Base-by-base conservation (phyloP, 2,329 filamentous ascomycete species). In the Arthrobotrys entomopaga region DNA sequence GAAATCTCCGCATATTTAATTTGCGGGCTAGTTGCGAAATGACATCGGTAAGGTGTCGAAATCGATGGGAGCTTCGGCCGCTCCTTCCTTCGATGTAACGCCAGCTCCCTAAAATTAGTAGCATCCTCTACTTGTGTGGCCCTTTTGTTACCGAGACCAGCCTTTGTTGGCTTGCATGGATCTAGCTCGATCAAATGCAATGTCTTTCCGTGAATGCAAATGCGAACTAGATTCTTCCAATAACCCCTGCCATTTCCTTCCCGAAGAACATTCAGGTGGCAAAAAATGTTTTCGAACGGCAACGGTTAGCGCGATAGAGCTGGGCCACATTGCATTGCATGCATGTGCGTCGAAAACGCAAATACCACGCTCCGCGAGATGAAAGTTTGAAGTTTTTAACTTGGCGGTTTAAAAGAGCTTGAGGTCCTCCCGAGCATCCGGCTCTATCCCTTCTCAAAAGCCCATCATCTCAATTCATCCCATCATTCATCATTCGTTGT, bases 81-180 rank as follows among this genome's bases (percentile, higher is more conserved):
- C 43, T 53, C 63, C 63, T 67, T 56, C 65, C 65, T 50, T 34
- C 65, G 56, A 69, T 69, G 65, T 69, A 69, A 69, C 65, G 56
- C 56, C 48, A 69, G 40, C 1, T 38, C 34, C 57, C 64, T 57
- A 69, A 69, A 69, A 59, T 69, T 69, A 69, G 65, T 38, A 69
- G 11, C 42, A 50, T 60, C 7, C 20, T 10, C 48, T 57, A 16
- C 53, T 8, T 29, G 42, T 20, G 26, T 53, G 49, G 20, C 10
- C 26, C 26, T 7, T 29, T 29, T 29, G 26, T 29, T 29, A 29
- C 26, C 26, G 26, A 29, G 26, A 29, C 49, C 20, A 43, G 3
- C 38, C 16, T 10, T 43, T 16, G 40, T 43, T 43, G 19, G 7
- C 16, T 42, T 19, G 53, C 53, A 42, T 42, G 46, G 13, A 49